phyloP scores from a whole-genome alignment of 352 stramenopile genomes.

The Blastocystis sp. region DNA sequence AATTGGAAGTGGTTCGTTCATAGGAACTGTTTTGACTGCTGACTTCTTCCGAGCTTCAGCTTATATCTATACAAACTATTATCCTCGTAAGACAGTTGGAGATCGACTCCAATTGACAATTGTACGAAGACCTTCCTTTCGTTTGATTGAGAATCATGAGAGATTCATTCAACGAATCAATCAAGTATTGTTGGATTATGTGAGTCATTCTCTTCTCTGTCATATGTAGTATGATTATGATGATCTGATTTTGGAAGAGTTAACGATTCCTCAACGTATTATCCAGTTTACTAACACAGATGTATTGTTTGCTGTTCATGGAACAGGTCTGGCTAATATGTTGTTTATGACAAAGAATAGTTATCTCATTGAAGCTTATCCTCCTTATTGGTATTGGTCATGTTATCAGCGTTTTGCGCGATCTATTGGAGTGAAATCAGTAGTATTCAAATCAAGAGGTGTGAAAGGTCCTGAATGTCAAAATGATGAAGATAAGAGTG shows the following conservation, averaged over 20 bases:
- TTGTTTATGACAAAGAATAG: slow-evolving; percentile 36
- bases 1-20: slow-evolving; percentile 2
- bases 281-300: slow-evolving; percentile 18
- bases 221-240: not conserved
- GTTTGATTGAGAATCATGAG: slow-evolving; percentile 10
- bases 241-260: slow-evolving; percentile 20
- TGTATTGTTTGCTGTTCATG: slow-evolving; percentile 21
- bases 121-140: slow-evolving; percentile 7
- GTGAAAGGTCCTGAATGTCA: slow-evolving; percentile 16
- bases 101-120: not conserved
- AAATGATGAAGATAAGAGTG: slow-evolving; percentile 6
- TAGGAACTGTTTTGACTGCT: not conserved
- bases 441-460: slow-evolving; percentile 25
- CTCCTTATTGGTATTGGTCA: slow-evolving; percentile 30
- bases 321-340: slow-evolving; percentile 32
- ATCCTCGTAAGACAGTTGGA: not conserved
- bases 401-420: slow-evolving; percentile 41
- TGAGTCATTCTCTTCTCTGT: not conserved
- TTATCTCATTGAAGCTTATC: slow-evolving; percentile 45
- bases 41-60: not conserved
- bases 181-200: not conserved
- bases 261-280: not conserved
- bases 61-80: slow-evolving; percentile 14
- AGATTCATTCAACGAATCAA: slow-evolving; percentile 25
- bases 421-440: not conserved